phyloP scores from a whole-genome alignment of 2,329 filamentous ascomycete species.

The Trichoderma koningii region DNA sequence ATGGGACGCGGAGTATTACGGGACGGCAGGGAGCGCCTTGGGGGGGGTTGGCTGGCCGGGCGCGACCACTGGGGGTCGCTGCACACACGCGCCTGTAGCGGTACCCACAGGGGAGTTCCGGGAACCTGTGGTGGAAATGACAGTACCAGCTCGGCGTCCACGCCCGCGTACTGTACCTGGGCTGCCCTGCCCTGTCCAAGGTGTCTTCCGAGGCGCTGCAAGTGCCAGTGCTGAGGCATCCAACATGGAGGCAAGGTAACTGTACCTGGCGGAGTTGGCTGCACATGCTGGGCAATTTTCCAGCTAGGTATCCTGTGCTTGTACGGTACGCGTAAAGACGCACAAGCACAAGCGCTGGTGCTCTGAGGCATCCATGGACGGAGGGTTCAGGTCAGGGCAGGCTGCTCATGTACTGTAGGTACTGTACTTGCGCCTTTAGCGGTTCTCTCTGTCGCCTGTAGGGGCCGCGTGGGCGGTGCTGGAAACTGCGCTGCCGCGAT shows the following conservation, averaged over 20 bases:
- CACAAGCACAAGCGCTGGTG: neutral
- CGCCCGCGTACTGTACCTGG: neutral
- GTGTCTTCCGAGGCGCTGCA: too few species aligned
- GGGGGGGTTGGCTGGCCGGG: neutral
- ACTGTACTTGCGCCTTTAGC: neutral
- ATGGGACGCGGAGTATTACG: conserved; percentile 14
- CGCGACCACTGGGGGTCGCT: conserved; percentile 2
- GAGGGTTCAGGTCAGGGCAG: neutral
- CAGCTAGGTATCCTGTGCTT: neutral
- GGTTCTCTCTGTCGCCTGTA: neutral
- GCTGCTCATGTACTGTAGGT: neutral
- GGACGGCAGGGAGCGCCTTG: conserved; percentile 12
- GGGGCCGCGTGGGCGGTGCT: conserved; percentile 22
- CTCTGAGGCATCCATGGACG: neutral
- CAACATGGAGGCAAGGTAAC: too few species aligned
- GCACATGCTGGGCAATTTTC: too few species aligned
- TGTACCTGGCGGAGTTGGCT: too few species aligned
- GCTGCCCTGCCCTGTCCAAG: too few species aligned
- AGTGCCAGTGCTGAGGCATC: too few species aligned
- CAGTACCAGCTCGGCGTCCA: neutral
- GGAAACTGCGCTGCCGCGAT: conserved; percentile 21
- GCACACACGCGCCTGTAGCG: conserved; percentile 17
- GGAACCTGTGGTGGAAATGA: neutral
- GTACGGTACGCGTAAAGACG: neutral
- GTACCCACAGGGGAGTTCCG: neutral